Base-by-base conservation (phyloP, 2,329 filamentous ascomycete genomes). In the Fusarium xylarioides region DNA sequence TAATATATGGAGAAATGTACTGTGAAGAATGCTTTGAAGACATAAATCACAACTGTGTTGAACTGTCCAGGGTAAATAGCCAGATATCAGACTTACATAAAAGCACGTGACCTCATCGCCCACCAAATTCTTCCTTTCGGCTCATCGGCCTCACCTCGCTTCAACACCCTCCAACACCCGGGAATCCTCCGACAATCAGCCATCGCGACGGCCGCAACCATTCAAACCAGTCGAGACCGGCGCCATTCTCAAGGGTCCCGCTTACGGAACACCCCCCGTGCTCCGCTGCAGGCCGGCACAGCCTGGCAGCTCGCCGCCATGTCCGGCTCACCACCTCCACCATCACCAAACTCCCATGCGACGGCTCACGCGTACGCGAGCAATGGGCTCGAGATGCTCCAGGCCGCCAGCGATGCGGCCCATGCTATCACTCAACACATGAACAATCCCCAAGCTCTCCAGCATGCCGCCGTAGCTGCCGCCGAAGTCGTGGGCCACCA, bases 311-410 rank as follows among this genome's bases (percentile, higher is more conserved):
- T 61, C 50, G 55, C 40, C 62, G 47, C 38, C 68, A 79, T 79
- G 77, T 78, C 77, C 46, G 77, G 70, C 52, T 77, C 77, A 54
- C 77, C 77, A 56, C 77, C 77, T 67, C 77, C 76, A 43, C 77
- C 77, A 42, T 71, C 75, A 23, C 53, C 74, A 55, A 66, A 76
- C 42, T 70, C 76, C 52, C 76, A 78, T 68, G 75, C 81, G 58
- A 79, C 78, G 38, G 83, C 82, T 50, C 83, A 85, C 77, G 82
- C 79, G 64, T 85, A 85, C 71, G 83, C 83, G 56, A 85, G 82
- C 77, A 85, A 85, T 75, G 83, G 84, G 38, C 80, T 85, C 52
- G 83, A 85, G 73, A 84, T 85, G 60, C 80, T 85, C 38, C 84
- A 85, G 69, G 84, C 83, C 26, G 84, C 83, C 47, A 85, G 82